phyloP scores from a whole-genome alignment of 352 stramenopile genomes.

The Globisporangium megalacanthum region DNA sequence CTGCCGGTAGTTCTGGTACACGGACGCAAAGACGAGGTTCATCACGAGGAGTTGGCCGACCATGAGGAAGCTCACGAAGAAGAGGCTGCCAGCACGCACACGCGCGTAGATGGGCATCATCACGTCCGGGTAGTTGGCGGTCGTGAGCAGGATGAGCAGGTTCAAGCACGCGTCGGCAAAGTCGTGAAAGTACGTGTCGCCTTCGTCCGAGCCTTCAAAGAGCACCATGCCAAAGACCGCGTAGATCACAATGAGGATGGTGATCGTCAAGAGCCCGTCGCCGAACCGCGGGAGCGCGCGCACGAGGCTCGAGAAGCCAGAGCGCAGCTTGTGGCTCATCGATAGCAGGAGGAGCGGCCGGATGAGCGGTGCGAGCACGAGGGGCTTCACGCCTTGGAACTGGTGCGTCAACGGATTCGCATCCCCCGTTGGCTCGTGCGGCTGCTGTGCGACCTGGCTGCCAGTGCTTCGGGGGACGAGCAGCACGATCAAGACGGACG shows the following conservation, averaged over 20 bases:
- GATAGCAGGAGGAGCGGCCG: slow-evolving; percentile 41
- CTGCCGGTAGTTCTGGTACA: slow-evolving; percentile 65
- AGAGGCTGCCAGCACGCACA: slow-evolving; percentile 34
- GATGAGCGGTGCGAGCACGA: slow-evolving; percentile 38
- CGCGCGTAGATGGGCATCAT: slow-evolving; percentile 68
- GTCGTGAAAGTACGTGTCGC: slow-evolving; percentile 36
- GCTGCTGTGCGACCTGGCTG: not conserved
- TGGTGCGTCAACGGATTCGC: slow-evolving; percentile 1
- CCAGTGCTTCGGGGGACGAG: slow-evolving; percentile 14
- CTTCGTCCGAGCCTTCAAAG: slow-evolving; percentile 56
- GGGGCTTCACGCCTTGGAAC: slow-evolving; percentile 13
- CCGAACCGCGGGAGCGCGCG: slow-evolving; percentile 32
- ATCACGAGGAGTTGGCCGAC: slow-evolving; percentile 75
- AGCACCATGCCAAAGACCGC: slow-evolving; percentile 55
- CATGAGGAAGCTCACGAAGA: slow-evolving; percentile 69
- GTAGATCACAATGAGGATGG: slow-evolving; percentile 48
- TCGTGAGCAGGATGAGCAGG: slow-evolving; percentile 69
- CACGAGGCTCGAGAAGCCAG: slow-evolving; percentile 43
- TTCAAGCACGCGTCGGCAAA: slow-evolving; percentile 50
- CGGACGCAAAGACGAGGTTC: slow-evolving; percentile 71
- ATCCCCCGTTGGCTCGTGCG: not conserved
- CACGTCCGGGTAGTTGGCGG: slow-evolving; percentile 79
- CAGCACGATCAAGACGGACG: slow-evolving; percentile 31
- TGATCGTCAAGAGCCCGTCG: slow-evolving; percentile 39
- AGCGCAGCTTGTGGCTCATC: slow-evolving; percentile 44